Evolutionary conservation across 495 filamentous ascomycete species (phyloP).

Genomic region (Aspergillus sclerotioniger): DNA sequence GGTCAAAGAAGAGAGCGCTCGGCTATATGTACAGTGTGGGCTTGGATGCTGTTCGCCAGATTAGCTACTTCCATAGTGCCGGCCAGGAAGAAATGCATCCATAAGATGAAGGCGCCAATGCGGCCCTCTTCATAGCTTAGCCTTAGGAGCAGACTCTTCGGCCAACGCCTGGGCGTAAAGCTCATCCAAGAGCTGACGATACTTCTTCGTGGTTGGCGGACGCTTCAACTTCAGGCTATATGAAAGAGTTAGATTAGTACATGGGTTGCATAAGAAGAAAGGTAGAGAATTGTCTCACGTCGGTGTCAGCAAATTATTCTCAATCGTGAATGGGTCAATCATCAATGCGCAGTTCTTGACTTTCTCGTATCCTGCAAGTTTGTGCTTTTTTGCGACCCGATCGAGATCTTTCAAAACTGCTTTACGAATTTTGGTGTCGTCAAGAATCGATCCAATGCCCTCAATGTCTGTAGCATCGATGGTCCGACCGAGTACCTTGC

Average conservation of each 20-base stretch:
- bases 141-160: conserved; percentile 53
- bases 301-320: conserved; percentile 91
- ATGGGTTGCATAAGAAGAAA: conserved; percentile 3
- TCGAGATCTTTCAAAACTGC: conserved; percentile 80
- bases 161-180: conserved; percentile 74
- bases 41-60: not conserved
- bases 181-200: conserved; percentile 68
- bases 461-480: conserved; percentile 61
- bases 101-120: conserved; percentile 1
- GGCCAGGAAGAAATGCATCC: not conserved
- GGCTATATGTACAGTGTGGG: not conserved
- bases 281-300: conserved; percentile 64
- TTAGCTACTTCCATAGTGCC: not conserved
- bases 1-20: not conserved
- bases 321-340: conserved; percentile 88
- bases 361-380: conserved; percentile 86
- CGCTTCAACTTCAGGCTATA: conserved; percentile 90
- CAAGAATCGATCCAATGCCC: conserved; percentile 62
- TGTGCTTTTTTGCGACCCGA: conserved; percentile 74
- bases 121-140: conserved; percentile 37
- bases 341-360: conserved; percentile 72
- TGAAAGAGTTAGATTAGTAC: conserved; percentile 33
- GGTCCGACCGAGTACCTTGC: conserved; percentile 66
- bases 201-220: conserved; percentile 78
- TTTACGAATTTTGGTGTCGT: conserved; percentile 65